Conservation (phyloP, 345 rosid genomes). For the Toxicodendron radicans region DNA sequence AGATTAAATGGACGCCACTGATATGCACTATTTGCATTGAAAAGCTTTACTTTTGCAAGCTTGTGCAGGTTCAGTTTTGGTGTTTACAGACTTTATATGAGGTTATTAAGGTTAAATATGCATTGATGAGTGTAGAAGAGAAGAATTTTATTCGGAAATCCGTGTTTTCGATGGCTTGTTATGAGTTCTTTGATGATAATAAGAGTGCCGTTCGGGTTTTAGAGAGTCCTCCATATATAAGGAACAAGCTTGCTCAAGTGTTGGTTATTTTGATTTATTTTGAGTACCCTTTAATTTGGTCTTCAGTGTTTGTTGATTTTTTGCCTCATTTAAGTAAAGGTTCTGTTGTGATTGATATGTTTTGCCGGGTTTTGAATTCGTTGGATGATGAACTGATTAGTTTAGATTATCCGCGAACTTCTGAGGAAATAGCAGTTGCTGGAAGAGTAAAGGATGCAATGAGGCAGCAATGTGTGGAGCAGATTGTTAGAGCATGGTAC, state of each 20-base stretch:
- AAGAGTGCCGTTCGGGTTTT: slow-evolving; percentile 46
- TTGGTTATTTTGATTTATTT: slow-evolving; percentile 80
- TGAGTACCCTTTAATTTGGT: slow-evolving; percentile 88
- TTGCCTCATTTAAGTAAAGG: slow-evolving; percentile 69
- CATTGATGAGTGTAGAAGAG: slow-evolving; percentile 62
- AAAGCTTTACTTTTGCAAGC: slow-evolving; percentile 60
- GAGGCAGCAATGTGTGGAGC: slow-evolving; percentile 91
- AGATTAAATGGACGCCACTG: slow-evolving; percentile 52
- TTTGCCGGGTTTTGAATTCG: slow-evolving; percentile 83
- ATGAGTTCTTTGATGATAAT: slow-evolving; percentile 43
- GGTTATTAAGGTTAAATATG: slow-evolving; percentile 56
- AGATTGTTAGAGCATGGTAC: slow-evolving; percentile 86
- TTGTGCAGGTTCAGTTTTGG: slow-evolving; percentile 92
- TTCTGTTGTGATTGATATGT: slow-evolving; percentile 73
- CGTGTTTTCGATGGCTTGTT: slow-evolving; percentile 69
- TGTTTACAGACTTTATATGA: slow-evolving; percentile 85
- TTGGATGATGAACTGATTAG: slow-evolving; percentile 92
- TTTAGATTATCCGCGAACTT: slow-evolving; percentile 73
- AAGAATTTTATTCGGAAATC: slow-evolving; percentile 56
- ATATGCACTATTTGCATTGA: slow-evolving; percentile 66
- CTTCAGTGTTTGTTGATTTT: slow-evolving; percentile 74
- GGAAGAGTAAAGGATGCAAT: slow-evolving; percentile 88
- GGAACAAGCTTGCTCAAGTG: slow-evolving; percentile 93
- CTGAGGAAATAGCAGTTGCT: slow-evolving; percentile 67
- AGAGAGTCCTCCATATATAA: slow-evolving; percentile 77